Percentiles rank a stretch among this genome's conserved stretches.
phyloP scores from a whole-genome alignment of 768 basidiomycete species.

The Fibroporia radiculosa region DNA sequence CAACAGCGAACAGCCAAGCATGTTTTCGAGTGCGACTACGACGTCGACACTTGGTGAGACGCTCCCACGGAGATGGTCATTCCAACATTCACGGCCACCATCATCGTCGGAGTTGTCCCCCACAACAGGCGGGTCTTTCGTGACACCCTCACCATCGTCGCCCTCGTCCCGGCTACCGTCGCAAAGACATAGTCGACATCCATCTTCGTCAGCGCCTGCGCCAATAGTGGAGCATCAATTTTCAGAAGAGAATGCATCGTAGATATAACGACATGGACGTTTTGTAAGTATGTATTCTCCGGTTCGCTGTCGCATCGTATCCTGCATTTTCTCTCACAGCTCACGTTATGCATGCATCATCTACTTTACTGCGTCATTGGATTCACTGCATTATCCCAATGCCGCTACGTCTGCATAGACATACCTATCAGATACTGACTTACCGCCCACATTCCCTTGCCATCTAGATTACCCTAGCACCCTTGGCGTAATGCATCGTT shows the following conservation, averaged over 20 bases:
- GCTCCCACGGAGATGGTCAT: constrained; percentile 23
- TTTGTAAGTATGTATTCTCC: neutral
- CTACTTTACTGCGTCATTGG: no score
- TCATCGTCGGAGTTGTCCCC: constrained; percentile 15
- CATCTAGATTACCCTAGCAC: no score
- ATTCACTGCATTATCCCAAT: no score
- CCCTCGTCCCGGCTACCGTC: constrained; percentile 2
- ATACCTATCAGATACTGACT: no score
- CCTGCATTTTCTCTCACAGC: neutral
- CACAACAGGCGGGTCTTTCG: constrained; percentile 7
- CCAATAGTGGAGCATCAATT: constrained; percentile 14
- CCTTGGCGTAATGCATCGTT: no score
- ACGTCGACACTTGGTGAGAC: constrained; percentile 21
- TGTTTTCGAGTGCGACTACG: constrained; percentile 3
- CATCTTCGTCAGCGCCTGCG: constrained; percentile 10
- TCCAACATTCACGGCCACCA: constrained; percentile 23
- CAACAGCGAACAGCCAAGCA: constrained; percentile 9
- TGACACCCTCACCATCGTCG: constrained; percentile 5
- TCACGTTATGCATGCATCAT: no score
- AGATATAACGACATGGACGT: neutral
- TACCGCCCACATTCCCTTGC: no score
- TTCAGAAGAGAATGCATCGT: neutral
- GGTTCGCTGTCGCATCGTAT: neutral
- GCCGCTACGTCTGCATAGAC: no score
- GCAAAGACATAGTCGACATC: constrained; percentile 15